Conservation (phyloP, 116 monocot genomes). For the Posidonia oceanica region DNA sequence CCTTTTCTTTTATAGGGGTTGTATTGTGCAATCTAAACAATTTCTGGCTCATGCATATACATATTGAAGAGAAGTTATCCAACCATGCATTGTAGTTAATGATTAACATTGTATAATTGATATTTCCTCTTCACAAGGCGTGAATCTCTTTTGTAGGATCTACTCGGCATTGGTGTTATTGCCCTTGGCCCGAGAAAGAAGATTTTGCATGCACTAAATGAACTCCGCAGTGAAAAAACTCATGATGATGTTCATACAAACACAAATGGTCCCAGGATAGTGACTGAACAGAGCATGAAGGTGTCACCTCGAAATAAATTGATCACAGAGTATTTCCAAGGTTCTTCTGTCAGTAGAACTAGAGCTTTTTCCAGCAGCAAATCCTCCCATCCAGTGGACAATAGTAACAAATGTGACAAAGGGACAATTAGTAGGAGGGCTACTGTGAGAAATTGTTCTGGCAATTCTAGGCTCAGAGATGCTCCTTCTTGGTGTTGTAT, state of each 20-base stretch:
- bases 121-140: neutral
- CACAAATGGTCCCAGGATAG: conserved; percentile 4
- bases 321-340: conserved; percentile 81
- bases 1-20: neutral
- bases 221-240: conserved; percentile 32
- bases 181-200: conserved; percentile 93
- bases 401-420: conserved; percentile 17
- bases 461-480: conserved; percentile 36
- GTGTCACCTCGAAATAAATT: conserved; percentile 47
- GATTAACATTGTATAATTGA: neutral
- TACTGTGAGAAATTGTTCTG: conserved; percentile 13
- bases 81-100: neutral
- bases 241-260: conserved; percentile 2
- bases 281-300: conserved; percentile 16
- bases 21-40: too few relatives aligned
- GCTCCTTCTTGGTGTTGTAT: conserved; percentile 84
- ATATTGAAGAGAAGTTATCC: too few relatives aligned
- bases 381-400: conserved; percentile 10
- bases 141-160: conserved; percentile 40
- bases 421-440: conserved; percentile 16
- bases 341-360: conserved; percentile 14
- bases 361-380: conserved; percentile 10
- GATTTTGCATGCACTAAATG: conserved; percentile 61
- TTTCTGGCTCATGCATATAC: too few relatives aligned
- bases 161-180: conserved; percentile 56